Evolutionary conservation across 2,329 filamentous ascomycete species (phyloP), one percentile per base, ranked within the genome.

Genomic region (Sphaerulina populicola): DNA sequence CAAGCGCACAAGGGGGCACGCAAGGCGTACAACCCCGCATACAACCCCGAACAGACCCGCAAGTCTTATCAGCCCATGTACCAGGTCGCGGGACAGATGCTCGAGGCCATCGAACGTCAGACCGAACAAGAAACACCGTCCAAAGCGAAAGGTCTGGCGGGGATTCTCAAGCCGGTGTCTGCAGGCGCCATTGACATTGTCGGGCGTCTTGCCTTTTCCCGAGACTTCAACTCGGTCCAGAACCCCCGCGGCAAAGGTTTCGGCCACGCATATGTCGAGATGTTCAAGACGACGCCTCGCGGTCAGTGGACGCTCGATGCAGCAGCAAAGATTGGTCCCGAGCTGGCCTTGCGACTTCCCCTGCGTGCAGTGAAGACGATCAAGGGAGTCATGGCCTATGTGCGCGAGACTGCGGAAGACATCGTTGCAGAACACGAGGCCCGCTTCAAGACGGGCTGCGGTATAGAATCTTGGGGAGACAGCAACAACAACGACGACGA

Each of bases 321-420:
- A 12, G 53, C 49, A 6, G 49, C 50, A 4, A 49, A 49, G 27
- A 53, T 52, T 15, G 53, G 49, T 4, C 53, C 53, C 6, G 45
- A 52, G 41, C 23, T 55, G 5, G 47, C 47, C 12, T 31, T 55
- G 23, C 36, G 35, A 30, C 37, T 55, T 11, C 53, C 49, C 1
- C 35, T 55, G n/a, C 49, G 53, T 31, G 49, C 49, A n/a, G 49
- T 52, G 15, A 49, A 47, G 23, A 55, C 46, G 6, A 55, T 55
- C 36, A 44, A 40, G 10, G 35, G 49, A 12, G 46, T 49, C 35
- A 45, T 53, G 45, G 23, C 15, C 10, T 30, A 49, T 4, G 51
- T 53, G 3, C 45, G 40, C 6, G 39, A 38, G 7, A 53, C 45
- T 12, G 30, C 45, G 12, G 51, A 49, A 15, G 44, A 47, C 6